Evolutionary conservation across 495 filamentous ascomycete species (phyloP).

Genomic region (Amniculicola lignicola): DNA sequence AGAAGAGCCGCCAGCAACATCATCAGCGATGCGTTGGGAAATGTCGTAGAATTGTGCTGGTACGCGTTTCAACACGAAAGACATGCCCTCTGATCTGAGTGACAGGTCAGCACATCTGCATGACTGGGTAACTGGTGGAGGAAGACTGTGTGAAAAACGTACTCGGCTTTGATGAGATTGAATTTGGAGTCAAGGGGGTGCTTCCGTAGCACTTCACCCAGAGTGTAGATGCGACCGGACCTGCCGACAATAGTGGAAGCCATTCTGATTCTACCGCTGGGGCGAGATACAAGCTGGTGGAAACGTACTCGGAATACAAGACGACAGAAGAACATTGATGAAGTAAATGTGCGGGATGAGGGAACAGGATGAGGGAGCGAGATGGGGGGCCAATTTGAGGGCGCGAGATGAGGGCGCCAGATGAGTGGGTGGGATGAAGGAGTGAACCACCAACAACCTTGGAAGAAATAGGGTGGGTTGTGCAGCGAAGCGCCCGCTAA

Average conservation of each 20-base stretch:
- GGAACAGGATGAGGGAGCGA: too few species aligned
- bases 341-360: too few species aligned
- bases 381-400: too few species aligned
- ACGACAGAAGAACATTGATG: conserved; percentile 22
- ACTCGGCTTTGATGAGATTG: conserved; percentile 38
- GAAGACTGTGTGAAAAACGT: conserved; percentile 30
- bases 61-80: conserved; percentile 39
- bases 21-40: conserved; percentile 33
- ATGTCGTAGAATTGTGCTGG: conserved; percentile 34
- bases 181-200: conserved; percentile 31
- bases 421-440: too few species aligned
- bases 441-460: too few species aligned
- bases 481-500: too few species aligned
- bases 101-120: conserved; percentile 32
- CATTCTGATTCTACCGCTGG: conserved; percentile 35
- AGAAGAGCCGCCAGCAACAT: conserved; percentile 37
- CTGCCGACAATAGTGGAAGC: conserved; percentile 35
- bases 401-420: too few species aligned
- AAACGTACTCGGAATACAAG: conserved; percentile 15
- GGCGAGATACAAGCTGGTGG: conserved; percentile 22
- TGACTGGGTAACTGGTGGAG: conserved; percentile 25
- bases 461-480: too few species aligned
- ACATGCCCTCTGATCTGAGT: conserved; percentile 34
- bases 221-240: conserved; percentile 37
- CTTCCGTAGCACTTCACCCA: conserved; percentile 35